Evolutionary conservation across 2,329 filamentous ascomycete genomes (phyloP).

Genomic region (Cladosporium austrohemisphaericum): DNA sequence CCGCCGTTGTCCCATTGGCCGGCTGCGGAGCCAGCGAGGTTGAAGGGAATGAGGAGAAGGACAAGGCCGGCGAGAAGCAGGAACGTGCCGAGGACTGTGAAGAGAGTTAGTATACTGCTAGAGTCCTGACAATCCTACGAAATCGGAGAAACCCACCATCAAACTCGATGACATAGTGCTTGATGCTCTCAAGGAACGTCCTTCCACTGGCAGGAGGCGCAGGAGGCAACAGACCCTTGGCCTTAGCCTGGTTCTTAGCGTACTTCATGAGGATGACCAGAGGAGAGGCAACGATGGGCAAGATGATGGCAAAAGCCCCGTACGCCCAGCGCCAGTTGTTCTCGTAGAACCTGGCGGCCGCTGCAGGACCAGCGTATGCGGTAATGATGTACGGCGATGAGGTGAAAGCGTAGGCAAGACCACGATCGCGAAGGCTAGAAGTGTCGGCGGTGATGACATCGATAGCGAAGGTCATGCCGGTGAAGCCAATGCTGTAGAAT

Average conservation of each 20-base stretch:
- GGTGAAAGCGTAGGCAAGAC: constrained; percentile 30
- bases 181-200: constrained; percentile 21
- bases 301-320: constrained; percentile 31
- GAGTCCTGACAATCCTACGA: not conserved
- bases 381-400: constrained; percentile 34
- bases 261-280: constrained; percentile 28
- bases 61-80: constrained; percentile 49
- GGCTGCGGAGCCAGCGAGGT: constrained; percentile 41
- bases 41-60: constrained; percentile 67
- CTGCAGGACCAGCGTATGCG: constrained; percentile 29
- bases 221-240: constrained; percentile 28
- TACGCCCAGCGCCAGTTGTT: constrained; percentile 32
- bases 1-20: constrained; percentile 35
- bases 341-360: constrained; percentile 25
- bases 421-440: constrained; percentile 30
- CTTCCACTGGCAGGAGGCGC: constrained; percentile 22
- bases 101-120: not conserved
- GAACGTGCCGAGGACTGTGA: constrained; percentile 25
- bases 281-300: constrained; percentile 27
- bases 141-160: constrained; percentile 21
- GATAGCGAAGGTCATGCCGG: constrained; percentile 30
- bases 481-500: constrained; percentile 31
- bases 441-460: constrained; percentile 35
- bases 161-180: constrained; percentile 30
- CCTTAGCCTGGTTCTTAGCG: constrained; percentile 28